Conservation (phyloP, 2,329 filamentous ascomycete species). For the Scedosporium dehoogii region DNA sequence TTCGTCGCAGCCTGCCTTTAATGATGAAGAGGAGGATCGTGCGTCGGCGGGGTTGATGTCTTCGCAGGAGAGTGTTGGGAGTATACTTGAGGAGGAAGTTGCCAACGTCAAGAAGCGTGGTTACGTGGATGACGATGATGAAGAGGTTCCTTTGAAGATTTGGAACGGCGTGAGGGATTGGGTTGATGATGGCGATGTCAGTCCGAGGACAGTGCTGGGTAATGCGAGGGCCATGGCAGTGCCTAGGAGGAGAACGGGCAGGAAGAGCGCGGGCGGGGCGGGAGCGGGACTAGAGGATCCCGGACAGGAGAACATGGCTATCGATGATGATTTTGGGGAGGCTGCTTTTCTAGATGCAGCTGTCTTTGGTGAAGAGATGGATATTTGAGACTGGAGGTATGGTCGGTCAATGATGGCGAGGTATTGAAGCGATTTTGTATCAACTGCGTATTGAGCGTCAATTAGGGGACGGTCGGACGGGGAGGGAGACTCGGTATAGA, state of each 20-base stretch:
- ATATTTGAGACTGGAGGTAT: constrained; percentile 19
- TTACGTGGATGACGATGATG: constrained; percentile 33
- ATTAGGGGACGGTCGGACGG: not conserved
- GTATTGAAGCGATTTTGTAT: not conserved
- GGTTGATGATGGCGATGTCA: constrained; percentile 31
- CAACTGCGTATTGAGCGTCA: not conserved
- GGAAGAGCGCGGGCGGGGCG: constrained; percentile 14
- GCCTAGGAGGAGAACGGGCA: constrained; percentile 23
- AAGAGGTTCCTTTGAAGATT: constrained; percentile 14
- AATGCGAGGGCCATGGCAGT: constrained; percentile 38
- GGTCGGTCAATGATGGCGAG: not conserved
- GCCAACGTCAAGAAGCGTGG: constrained; percentile 34
- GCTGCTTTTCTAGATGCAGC: constrained; percentile 47
- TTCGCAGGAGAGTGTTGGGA: constrained; percentile 44
- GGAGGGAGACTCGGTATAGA: not conserved
- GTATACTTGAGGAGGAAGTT: constrained; percentile 15
- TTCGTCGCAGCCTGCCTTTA: constrained; percentile 42
- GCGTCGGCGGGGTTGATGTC: constrained; percentile 40
- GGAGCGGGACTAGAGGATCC: constrained; percentile 10
- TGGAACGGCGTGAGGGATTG: constrained; percentile 15
- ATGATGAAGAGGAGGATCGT: constrained; percentile 16
- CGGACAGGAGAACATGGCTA: constrained; percentile 35
- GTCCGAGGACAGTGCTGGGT: constrained; percentile 25
- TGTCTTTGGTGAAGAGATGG: constrained; percentile 28
- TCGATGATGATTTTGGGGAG: constrained; percentile 59